phyloP scores from a whole-genome alignment of 495 filamentous ascomycete species.

The Talaromyces stipitatus region DNA sequence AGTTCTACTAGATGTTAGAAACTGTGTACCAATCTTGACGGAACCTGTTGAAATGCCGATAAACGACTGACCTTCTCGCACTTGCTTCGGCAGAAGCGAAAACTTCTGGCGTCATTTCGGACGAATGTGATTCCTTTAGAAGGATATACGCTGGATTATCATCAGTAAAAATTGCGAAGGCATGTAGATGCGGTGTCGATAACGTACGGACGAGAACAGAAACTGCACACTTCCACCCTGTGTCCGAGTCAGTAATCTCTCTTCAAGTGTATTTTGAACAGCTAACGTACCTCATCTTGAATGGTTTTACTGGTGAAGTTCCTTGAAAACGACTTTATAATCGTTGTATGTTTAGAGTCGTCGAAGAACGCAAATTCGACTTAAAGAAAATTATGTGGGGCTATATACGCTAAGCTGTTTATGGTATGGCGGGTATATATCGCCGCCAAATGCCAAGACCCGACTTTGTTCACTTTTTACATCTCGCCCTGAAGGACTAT shows the following conservation, averaged over 20 bases:
- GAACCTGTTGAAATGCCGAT: slow-evolving; percentile 51
- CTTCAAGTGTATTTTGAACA: neutral
- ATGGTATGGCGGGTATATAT: neutral
- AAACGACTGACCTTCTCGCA: slow-evolving; percentile 6
- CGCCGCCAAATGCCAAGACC: slow-evolving; percentile 1
- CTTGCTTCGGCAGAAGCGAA: slow-evolving; percentile 34
- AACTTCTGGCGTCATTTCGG: slow-evolving; percentile 69
- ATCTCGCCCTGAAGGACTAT: neutral
- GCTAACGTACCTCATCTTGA: slow-evolving; percentile 3
- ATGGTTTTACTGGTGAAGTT: neutral
- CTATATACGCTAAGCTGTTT: neutral
- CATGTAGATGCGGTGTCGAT: neutral
- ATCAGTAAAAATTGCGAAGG: neutral
- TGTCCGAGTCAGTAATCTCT: neutral
- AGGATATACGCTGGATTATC: slow-evolving; percentile 49
- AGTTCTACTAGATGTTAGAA: slow-evolving; percentile 57
- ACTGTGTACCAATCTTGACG: no score
- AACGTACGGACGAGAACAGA: slow-evolving; percentile 55
- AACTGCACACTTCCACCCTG: slow-evolving; percentile 84
- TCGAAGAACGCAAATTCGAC: neutral
- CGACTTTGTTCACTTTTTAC: neutral
- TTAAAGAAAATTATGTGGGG: slow-evolving; percentile 6
- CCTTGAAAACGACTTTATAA: neutral
- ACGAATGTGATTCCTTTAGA: slow-evolving; percentile 85
- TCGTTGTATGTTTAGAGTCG: neutral